Conservation (phyloP, 2,329 filamentous ascomycete genomes). For the Colletotrichum sp. region DNA sequence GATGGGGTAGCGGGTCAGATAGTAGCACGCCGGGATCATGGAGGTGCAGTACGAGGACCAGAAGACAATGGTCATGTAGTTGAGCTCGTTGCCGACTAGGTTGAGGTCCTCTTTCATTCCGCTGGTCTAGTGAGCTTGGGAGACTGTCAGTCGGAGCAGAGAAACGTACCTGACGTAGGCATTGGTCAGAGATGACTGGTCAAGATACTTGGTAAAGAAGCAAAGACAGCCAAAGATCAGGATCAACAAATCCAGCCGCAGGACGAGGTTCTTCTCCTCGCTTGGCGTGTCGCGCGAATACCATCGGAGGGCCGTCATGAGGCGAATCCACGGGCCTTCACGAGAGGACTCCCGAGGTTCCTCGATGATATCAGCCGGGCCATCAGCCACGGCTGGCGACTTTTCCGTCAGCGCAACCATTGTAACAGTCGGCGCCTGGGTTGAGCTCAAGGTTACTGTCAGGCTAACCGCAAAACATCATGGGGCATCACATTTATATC, state of each 20-base stretch:
- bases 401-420: slow-evolving; percentile 12
- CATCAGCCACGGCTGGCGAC: not conserved
- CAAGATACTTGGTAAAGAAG: slow-evolving; percentile 45
- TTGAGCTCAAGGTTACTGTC: not conserved
- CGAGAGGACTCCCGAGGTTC: not conserved
- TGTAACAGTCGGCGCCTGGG: not conserved
- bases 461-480: not conserved
- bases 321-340: slow-evolving; percentile 27
- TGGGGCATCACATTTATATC: not conserved
- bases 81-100: slow-evolving; percentile 38
- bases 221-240: slow-evolving; percentile 42
- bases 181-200: slow-evolving; percentile 41
- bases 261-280: slow-evolving; percentile 36
- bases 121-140: slow-evolving; percentile 25
- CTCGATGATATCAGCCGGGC: not conserved
- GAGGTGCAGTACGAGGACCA: slow-evolving; percentile 43
- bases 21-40: slow-evolving; percentile 45
- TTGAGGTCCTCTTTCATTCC: slow-evolving; percentile 41
- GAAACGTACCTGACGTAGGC: slow-evolving; percentile 36
- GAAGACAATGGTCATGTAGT: slow-evolving; percentile 34
- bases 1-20: slow-evolving; percentile 40
- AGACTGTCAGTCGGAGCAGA: not conserved
- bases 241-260: slow-evolving; percentile 42
- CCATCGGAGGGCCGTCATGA: slow-evolving; percentile 35
- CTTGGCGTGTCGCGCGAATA: slow-evolving; percentile 35